Evolutionary conservation across 2,329 filamentous ascomycete species (phyloP).

Genomic region (Alternaria sp.): DNA sequence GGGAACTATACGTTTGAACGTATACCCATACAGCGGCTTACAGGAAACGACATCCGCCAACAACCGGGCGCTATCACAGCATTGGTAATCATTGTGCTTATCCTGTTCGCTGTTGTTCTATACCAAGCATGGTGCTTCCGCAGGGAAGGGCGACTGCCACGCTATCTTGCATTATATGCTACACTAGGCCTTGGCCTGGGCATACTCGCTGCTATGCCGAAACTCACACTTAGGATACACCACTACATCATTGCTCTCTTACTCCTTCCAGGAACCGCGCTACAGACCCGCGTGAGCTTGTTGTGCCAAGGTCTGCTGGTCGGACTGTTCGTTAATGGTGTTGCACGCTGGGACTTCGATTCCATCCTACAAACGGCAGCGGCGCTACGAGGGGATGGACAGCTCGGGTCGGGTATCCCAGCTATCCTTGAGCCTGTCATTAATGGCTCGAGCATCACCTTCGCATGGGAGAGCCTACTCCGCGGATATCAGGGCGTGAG

Average conservation of each 20-base stretch:
- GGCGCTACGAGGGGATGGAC: slow-evolving; percentile 67
- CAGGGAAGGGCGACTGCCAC: slow-evolving; percentile 63
- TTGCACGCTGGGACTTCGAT: slow-evolving; percentile 93
- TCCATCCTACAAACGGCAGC: slow-evolving; percentile 82
- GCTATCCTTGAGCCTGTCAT: slow-evolving; percentile 46
- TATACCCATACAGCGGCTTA: slow-evolving; percentile 49
- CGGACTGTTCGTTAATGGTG: slow-evolving; percentile 91
- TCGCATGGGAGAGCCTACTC: slow-evolving; percentile 55
- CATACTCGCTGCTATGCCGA: slow-evolving; percentile 76
- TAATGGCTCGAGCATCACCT: slow-evolving; percentile 57
- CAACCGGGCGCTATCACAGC: slow-evolving; percentile 51
- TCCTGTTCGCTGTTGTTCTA: slow-evolving; percentile 37
- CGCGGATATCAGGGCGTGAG: slow-evolving; percentile 76
- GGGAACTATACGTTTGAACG: slow-evolving; percentile 45
- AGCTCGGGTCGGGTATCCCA: slow-evolving; percentile 67
- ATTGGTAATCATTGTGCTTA: slow-evolving; percentile 43
- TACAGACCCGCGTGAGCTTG: slow-evolving; percentile 87
- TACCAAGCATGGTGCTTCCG: slow-evolving; percentile 48
- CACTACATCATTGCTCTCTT: slow-evolving; percentile 92
- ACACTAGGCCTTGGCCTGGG: slow-evolving; percentile 80
- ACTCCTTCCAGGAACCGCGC: slow-evolving; percentile 84
- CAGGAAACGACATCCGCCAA: slow-evolving; percentile 47
- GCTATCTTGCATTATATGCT: slow-evolving; percentile 79
- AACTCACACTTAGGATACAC: slow-evolving; percentile 88
- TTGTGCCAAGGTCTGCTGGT: slow-evolving; percentile 89